Conservation (phyloP, 2,329 filamentous ascomycete genomes). For the Stachybotrys chartarum region DNA sequence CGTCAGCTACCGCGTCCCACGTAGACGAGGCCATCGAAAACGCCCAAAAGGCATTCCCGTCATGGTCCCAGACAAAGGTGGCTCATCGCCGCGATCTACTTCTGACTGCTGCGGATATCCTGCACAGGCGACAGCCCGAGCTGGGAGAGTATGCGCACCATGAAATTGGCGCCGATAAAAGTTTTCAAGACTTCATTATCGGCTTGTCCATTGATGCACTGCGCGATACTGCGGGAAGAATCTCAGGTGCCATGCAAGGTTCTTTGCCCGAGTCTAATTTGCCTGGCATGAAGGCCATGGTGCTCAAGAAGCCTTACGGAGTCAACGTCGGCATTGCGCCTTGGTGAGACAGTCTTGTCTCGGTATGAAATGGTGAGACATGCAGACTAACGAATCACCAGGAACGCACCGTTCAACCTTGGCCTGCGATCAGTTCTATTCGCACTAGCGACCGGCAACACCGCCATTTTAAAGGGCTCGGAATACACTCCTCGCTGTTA, state of each 20-base stretch:
- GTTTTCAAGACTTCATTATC: conserved; percentile 7
- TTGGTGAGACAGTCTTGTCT: conserved; percentile 13
- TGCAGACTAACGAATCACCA: neutral
- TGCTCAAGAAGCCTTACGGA: conserved; percentile 34
- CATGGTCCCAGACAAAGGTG: conserved; percentile 55
- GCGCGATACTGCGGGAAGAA: conserved; percentile 2
- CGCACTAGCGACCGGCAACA: conserved; percentile 14
- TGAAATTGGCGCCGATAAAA: conserved; percentile 22
- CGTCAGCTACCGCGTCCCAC: conserved; percentile 44
- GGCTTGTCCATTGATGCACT: conserved; percentile 1
- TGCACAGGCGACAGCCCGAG: conserved; percentile 46
- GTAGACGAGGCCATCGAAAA: conserved; percentile 40
- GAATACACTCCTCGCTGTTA: conserved; percentile 23
- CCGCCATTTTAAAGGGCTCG: conserved; percentile 20
- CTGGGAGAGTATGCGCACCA: conserved; percentile 43
- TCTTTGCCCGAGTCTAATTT: conserved; percentile 15
- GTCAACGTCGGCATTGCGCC: conserved; percentile 22
- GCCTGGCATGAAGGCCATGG: conserved; percentile 37
- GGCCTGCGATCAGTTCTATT: conserved; percentile 10
- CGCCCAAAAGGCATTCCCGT: conserved; percentile 52
- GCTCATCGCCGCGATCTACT: conserved; percentile 53
- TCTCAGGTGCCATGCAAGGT: conserved; percentile 2
- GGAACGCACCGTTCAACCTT: conserved; percentile 18
- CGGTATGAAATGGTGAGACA: neutral
- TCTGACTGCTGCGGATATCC: conserved; percentile 52